phyloP scores from a whole-genome alignment of 2,329 filamentous ascomycete species.

The Colletotrichum abscissum region DNA sequence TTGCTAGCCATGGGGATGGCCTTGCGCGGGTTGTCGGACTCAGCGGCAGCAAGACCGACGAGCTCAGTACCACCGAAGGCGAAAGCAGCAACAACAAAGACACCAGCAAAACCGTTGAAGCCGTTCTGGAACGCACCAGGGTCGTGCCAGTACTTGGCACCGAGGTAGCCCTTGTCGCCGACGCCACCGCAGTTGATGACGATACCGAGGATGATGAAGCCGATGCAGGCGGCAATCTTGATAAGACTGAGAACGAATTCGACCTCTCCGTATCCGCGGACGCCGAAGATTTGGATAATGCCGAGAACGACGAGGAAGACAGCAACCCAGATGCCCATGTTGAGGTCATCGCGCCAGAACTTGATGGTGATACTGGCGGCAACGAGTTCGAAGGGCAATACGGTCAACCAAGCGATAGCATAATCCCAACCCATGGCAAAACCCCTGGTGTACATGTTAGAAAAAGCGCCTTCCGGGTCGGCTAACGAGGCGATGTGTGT shows the following conservation, averaged over 20 bases:
- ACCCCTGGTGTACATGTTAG: slow-evolving; percentile 48
- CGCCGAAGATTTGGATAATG: slow-evolving; percentile 60
- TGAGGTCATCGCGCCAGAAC: slow-evolving; percentile 66
- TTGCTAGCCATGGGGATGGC: slow-evolving; percentile 41
- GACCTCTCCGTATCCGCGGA: slow-evolving; percentile 68
- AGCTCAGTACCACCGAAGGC: slow-evolving; percentile 40
- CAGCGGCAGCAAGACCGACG: slow-evolving; percentile 40
- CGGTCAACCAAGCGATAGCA: slow-evolving; percentile 74
- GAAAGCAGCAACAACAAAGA: slow-evolving; percentile 38
- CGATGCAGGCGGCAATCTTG: slow-evolving; percentile 55
- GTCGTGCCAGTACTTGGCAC: slow-evolving; percentile 38
- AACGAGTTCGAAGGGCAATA: slow-evolving; percentile 78
- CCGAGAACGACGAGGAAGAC: slow-evolving; percentile 56
- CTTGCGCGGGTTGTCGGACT: slow-evolving; percentile 39
- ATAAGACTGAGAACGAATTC: slow-evolving; percentile 69
- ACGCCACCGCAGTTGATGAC: slow-evolving; percentile 38
- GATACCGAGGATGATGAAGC: slow-evolving; percentile 38
- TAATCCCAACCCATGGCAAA: slow-evolving; percentile 66
- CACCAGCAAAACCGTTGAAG: slow-evolving; percentile 40
- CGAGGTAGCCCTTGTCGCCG: slow-evolving; percentile 37
- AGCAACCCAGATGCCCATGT: slow-evolving; percentile 65
- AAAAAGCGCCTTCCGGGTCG: neutral
- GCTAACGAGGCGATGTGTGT: neutral
- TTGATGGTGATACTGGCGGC: slow-evolving; percentile 80
- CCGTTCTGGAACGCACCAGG: slow-evolving; percentile 39